Base-by-base conservation (phyloP, 345 rosid genomes). In the Acer campestre region DNA sequence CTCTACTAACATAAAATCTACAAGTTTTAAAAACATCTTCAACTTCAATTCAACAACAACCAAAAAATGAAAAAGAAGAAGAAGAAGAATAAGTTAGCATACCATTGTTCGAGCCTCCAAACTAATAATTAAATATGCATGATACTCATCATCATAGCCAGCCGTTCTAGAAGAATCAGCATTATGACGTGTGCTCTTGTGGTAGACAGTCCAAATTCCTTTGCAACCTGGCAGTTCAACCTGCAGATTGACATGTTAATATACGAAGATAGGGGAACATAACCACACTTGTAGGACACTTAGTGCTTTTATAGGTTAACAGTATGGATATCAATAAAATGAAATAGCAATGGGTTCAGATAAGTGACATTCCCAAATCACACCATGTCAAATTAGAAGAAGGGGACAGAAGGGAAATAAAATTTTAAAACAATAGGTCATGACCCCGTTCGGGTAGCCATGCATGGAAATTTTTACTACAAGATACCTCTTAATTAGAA, bases 171-270 rank as follows among this genome's bases (percentile, higher is more conserved):
- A 90, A 67, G 91, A 84, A 88, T 94, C 98, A 59, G 77, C 87
- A 85, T 78, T 90, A 77, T 87, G 92, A 67, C 95, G 91, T 25
- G 95, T 80, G 80, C 88, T 94, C 88, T 96, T 94, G 85, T 94
- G 99, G 85, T 92, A 96, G 77, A 96, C 98, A 22, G 97, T 92
- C 99, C 99, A 96, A 85, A 96, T 94, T 83, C 97, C 99, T 86
- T 86, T 94, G 84, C 99, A 96, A 75, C 99, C 98, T 58, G 93
- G 89, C 74, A 96, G 92, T 81, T 94, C 95, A 84, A 96, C 99
- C 99, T 96, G 88, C 85, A 46, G 64, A 78, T 71, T 40, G 38
- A 46, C 72, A 61, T 17, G 44, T 55, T 49, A 20, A 35, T 35
- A 56, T 44, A n/a, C 20, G 31, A 66, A 25, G 17, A 70, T 58